Percentiles rank a stretch among this genome's conserved stretches.
Conservation (phyloP, 768 basidiomycete species). For the Gyrodon lividus region DNA sequence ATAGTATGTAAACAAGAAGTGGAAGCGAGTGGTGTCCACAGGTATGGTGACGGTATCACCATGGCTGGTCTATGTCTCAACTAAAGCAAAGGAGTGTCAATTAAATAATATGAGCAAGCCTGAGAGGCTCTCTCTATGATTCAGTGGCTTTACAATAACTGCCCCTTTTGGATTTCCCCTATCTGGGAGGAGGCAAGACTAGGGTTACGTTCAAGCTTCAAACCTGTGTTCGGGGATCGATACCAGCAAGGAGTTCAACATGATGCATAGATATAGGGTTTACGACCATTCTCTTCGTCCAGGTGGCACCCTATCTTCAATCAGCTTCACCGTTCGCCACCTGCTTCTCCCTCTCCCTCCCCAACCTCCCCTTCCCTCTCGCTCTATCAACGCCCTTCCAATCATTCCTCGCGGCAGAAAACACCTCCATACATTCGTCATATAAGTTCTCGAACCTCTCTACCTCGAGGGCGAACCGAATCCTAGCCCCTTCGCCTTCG, state of each 20-base stretch:
- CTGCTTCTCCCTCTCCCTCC: conserved; percentile 55
- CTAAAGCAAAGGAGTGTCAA: too few relatives aligned
- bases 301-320: background rate
- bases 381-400: conserved; percentile 71
- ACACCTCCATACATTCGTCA: conserved; percentile 45
- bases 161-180: background rate
- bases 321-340: conserved; percentile 2
- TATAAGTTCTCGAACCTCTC: conserved; percentile 50
- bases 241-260: too few relatives aligned
- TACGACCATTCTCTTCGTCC: too few relatives aligned
- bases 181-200: background rate
- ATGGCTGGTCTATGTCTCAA: background rate
- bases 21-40: background rate
- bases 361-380: conserved; percentile 73
- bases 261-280: too few relatives aligned
- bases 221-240: too few relatives aligned
- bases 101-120: too few relatives aligned
- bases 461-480: conserved; percentile 45
- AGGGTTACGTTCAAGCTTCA: too few relatives aligned
- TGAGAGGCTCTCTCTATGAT: too few relatives aligned
- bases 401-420: conserved; percentile 48
- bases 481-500: background rate
- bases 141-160: too few relatives aligned
- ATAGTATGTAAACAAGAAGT: background rate
- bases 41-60: background rate